Conservation (phyloP, 2,329 filamentous ascomycete genomes). For the Waltergamsia citrina region DNA sequence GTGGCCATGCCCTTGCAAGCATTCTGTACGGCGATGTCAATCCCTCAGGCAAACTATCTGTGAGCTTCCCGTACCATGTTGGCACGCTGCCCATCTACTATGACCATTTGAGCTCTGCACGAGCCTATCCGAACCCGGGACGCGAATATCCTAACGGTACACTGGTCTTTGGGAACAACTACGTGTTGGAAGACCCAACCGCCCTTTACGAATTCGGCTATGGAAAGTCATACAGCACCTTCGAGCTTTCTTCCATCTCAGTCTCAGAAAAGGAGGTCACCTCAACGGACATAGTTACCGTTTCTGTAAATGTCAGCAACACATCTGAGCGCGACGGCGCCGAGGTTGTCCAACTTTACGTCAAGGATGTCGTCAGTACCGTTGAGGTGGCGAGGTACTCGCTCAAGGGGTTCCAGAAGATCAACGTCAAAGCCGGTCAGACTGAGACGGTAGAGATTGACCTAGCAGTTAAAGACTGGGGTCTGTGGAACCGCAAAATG, state of each 20-base stretch:
- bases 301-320: conserved; percentile 54
- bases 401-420: conserved; percentile 60
- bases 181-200: conserved; percentile 49
- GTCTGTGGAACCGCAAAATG: conserved; percentile 52
- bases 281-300: conserved; percentile 42
- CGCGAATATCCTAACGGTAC: conserved; percentile 46
- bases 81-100: conserved; percentile 63
- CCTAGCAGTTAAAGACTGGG: conserved; percentile 45
- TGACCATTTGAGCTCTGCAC: conserved; percentile 60
- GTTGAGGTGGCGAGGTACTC: conserved; percentile 56
- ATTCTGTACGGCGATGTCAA: conserved; percentile 56
- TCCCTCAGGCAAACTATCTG: conserved; percentile 55
- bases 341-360: conserved; percentile 61
- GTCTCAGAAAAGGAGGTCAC: conserved; percentile 38
- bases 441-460: conserved; percentile 42
- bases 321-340: conserved; percentile 44
- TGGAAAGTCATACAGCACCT: conserved; percentile 55
- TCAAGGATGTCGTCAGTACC: conserved; percentile 51
- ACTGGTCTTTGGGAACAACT: conserved; percentile 53
- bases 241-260: conserved; percentile 45
- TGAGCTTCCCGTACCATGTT: conserved; percentile 58
- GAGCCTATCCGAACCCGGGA: conserved; percentile 43
- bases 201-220: conserved; percentile 59
- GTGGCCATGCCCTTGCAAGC: conserved; percentile 56
- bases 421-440: conserved; percentile 48